These are phyloP conservation scores for Pythium oligandrum DNA, from an alignment of 352 stramenopile genomes.

Conservation along the genomic window DNA sequence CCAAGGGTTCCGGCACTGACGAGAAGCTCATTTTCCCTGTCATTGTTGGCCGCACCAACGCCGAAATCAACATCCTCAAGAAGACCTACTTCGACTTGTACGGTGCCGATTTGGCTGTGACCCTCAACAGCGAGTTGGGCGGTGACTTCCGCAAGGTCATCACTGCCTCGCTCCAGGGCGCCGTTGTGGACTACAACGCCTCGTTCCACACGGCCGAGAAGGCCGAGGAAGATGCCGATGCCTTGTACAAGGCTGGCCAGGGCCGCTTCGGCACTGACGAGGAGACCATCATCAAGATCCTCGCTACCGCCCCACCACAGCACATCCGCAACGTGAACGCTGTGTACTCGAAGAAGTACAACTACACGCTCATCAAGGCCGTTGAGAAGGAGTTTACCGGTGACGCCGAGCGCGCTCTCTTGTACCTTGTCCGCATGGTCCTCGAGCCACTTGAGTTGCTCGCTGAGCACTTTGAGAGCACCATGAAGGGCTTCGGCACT, in stretches of 20 bases:
- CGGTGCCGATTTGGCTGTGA: conserved; percentile 51
- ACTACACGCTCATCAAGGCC: conserved; percentile 53
- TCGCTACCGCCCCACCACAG: conserved; percentile 44
- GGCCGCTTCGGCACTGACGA: conserved; percentile 67
- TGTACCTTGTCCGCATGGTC: conserved; percentile 62
- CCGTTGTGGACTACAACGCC: conserved; percentile 47
- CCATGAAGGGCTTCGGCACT: conserved; percentile 73
- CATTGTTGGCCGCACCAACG: conserved; percentile 60
- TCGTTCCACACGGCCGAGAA: conserved; percentile 53
- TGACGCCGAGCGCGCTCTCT: conserved; percentile 43
- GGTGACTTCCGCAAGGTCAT: conserved; percentile 77
- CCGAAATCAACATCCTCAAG: conserved; percentile 74
- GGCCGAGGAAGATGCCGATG: conserved; percentile 50
- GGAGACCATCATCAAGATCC: conserved; percentile 51
- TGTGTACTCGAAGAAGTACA: conserved; percentile 56
- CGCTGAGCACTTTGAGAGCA: conserved; percentile 63
- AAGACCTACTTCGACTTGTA: conserved; percentile 71
- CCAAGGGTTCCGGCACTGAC: conserved; percentile 60
- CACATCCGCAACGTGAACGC: conserved; percentile 54
- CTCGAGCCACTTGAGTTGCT: conserved; percentile 53
- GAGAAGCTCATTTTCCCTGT: conserved; percentile 71
- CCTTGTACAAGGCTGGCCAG: conserved; percentile 66
- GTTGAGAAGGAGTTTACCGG: conserved; percentile 68
- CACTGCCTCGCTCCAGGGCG: conserved; percentile 56
- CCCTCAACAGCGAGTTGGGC: conserved; percentile 51